Percentiles rank a stretch among this genome's conserved stretches.
phyloP scores from a whole-genome alignment of 352 stramenopile species.

The Saprolegnia diclina region DNA sequence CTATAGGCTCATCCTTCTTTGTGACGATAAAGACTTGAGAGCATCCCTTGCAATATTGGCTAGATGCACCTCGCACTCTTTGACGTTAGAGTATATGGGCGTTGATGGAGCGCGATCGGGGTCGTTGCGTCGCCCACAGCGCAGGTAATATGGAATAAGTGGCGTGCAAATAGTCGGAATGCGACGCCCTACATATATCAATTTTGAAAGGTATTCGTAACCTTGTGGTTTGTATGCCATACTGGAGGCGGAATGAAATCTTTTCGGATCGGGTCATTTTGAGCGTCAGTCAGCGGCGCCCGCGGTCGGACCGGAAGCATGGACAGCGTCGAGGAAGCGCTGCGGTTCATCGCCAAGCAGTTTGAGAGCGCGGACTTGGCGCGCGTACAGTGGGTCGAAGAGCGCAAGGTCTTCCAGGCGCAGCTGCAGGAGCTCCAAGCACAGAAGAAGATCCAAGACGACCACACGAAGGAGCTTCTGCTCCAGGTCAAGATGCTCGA shows the following conservation, averaged over 20 bases:
- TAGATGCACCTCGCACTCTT: too few relatives aligned
- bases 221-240: neutral
- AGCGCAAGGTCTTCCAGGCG: constrained; percentile 63
- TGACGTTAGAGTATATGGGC: too few relatives aligned
- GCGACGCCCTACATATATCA: neutral
- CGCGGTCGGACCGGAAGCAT: constrained; percentile 33
- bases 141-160: too few relatives aligned
- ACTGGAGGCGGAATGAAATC: neutral
- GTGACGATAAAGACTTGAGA: too few relatives aligned
- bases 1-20: too few relatives aligned
- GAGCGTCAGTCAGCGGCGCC: neutral
- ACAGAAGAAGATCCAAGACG: constrained; percentile 68
- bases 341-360: constrained; percentile 79
- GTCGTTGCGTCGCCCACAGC: too few relatives aligned
- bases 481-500: constrained; percentile 86
- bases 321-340: constrained; percentile 79
- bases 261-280: neutral
- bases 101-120: too few relatives aligned
- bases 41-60: too few relatives aligned
- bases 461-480: constrained; percentile 79
- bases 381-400: constrained; percentile 67
- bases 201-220: neutral
- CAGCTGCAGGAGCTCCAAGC: constrained; percentile 73
- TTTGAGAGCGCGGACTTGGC: constrained; percentile 78
- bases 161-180: too few relatives aligned